Evolutionary conservation across 768 basidiomycete genomes (phyloP), one percentile per base, ranked within the genome.

Genomic region (Mycena floridula): DNA sequence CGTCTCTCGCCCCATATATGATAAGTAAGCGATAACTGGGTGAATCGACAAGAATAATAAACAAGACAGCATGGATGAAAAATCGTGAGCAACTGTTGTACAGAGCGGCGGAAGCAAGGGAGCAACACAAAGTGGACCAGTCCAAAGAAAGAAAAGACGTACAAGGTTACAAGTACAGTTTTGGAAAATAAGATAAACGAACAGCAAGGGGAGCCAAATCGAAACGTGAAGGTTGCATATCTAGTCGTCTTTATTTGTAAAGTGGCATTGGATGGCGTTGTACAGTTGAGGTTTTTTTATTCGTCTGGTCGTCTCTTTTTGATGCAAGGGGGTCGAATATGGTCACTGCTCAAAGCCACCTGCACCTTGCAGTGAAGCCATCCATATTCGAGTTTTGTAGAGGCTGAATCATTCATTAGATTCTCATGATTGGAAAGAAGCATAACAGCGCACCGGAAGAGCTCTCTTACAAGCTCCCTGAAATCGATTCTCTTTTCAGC

Each of bases 401-500:
- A 92, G 59, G 53, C 88, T 90, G n/a, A n/a, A n/a, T n/a, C n/a
- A 47, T 5, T 21, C n/a, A 5, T 22, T 9, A 12, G 38, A 6
- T 28, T 20, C 27, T n/a, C n/a, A n/a, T n/a, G n/a, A n/a, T n/a
- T n/a, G n/a, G n/a, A n/a, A n/a, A n/a, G n/a, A n/a, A n/a, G n/a
- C n/a, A n/a, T 6, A 21, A 46, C 26, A 23, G 35, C 74, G 42
- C 50, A 90, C 85, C 92, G 76, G 75, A 96, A 96, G 37, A 95
- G 69, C 64, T 96, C 93, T 59, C 91, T 81, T 28, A 97, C 94
- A 51, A 98, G 79, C 64, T 98, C 94, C 55, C 95, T 79, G 68
- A 98, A 96, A 64, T 92, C 89, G 57, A 98, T 94, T 53, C 95
- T 72, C 64, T 91, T 92, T 54, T 96, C 93, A 43, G 95, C 92